Conservation (phyloP, 148 eudicot species). For the Cornus florida region DNA sequence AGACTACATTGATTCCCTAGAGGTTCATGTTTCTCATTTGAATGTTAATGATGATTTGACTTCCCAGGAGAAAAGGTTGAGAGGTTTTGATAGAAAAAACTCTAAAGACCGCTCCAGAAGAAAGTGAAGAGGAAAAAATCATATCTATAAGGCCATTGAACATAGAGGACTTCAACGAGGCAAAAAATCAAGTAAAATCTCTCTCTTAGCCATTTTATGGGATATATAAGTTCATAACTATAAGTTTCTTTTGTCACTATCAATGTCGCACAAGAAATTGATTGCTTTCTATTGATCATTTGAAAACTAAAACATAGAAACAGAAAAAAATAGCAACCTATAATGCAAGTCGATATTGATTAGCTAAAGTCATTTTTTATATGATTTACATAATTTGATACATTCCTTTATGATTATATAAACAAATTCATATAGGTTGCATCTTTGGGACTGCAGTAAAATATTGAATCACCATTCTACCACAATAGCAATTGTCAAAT, state of each 20-base stretch:
- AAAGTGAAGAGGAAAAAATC: constrained; percentile 43
- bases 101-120: constrained; percentile 25
- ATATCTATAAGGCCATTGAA: constrained; percentile 68
- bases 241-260: neutral
- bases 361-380: too few species aligned
- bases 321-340: neutral
- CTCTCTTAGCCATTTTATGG: neutral
- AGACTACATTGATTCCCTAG: neutral
- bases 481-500: too few species aligned
- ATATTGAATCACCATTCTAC: too few species aligned
- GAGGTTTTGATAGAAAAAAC: constrained; percentile 34
- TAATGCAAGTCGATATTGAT: neutral
- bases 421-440: too few species aligned
- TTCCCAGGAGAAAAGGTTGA: constrained; percentile 51
- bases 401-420: too few species aligned
- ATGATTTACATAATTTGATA: too few species aligned
- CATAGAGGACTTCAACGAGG: constrained; percentile 74
- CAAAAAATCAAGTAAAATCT: constrained; percentile 64
- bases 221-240: neutral
- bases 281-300: neutral
- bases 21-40: neutral
- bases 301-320: neutral
- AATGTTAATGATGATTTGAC: neutral
- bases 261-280: neutral
- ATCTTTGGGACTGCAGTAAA: too few species aligned